These are phyloP conservation scores for Termitomyces sp. DNA, from an alignment of 768 basidiomycete species.

Conservation along the genomic window DNA sequence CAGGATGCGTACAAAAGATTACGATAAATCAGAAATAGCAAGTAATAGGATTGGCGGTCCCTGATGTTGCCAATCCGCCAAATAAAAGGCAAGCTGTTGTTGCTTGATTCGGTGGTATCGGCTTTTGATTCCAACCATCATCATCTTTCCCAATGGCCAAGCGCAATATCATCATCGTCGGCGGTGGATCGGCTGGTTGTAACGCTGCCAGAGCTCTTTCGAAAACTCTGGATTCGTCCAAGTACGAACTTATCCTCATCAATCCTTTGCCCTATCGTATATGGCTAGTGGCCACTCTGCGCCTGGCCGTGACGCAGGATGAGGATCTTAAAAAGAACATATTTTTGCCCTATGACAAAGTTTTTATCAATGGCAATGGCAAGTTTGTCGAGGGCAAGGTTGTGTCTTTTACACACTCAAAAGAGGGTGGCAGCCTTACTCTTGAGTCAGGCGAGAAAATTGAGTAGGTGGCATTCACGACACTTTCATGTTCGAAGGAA, in stretches of 20 bases:
- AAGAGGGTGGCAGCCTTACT: conserved; percentile 34
- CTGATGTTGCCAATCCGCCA: neutral
- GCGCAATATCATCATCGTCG: conserved; percentile 34
- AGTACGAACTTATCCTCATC: conserved; percentile 51
- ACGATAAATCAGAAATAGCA: neutral
- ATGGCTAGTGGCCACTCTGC: conserved; percentile 43
- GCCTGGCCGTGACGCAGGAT: conserved; percentile 43
- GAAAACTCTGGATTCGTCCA: conserved; percentile 37
- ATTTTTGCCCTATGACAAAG: conserved; percentile 47
- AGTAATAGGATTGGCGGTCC: neutral
- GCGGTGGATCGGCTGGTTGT: conserved; percentile 57
- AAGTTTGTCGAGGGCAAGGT: conserved; percentile 39
- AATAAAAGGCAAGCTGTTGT: neutral
- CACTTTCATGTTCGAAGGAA: neutral
- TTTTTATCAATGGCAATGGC: conserved; percentile 46
- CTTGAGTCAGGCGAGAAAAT: conserved; percentile 48
- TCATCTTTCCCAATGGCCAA: conserved; percentile 9
- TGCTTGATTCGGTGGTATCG: neutral
- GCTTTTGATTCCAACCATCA: neutral
- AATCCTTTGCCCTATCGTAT: conserved; percentile 45
- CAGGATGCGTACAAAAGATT: neutral
- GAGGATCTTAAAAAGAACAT: conserved; percentile 37
- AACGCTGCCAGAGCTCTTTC: conserved; percentile 43
- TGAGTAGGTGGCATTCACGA: conserved; percentile 12
- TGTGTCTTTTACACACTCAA: conserved; percentile 22